Evolutionary conservation across 2,329 filamentous ascomycete genomes (phyloP), one percentile per base, ranked within the genome.

Genomic region (Graphilbum fragrans): DNA sequence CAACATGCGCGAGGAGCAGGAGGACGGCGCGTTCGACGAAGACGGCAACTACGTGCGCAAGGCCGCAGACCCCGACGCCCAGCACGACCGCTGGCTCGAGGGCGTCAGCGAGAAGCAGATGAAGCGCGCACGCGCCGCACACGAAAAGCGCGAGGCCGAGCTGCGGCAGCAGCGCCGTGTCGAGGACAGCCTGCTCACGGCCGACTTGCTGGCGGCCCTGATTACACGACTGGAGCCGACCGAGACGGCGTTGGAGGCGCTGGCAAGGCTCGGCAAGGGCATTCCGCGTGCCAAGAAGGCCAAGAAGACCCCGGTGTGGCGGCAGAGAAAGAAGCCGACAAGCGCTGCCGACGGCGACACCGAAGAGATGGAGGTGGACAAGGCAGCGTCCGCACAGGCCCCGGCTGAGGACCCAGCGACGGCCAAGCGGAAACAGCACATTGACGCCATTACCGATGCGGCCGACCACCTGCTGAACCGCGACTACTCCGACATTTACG

Each of bases 71-170:
- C 86, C 86, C 1, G 87, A 96, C 51, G 86, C 88, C 1, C 76
- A 84, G 20, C 87, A 98, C 58, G 92, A 98, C 62, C 74, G 74
- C 25, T 98, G 92, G 92, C 64, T 98, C 18, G 84, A 94, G 35
- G 92, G 92, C 0, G 66, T 95, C 18, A 92, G 82, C 50, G 95
- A 94, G 58, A 94, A 90, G 59, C 87, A 95, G 44, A 94, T 96
- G 70, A 84, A 79, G 56, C 80, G 77, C 47, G 92, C 92, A 0
- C 86, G 80, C 33, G 86, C 84, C 48, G 92, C 92, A 4, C 84
- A 92, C 42, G 83, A 94, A 53, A 86, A 81, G 62, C 74, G 88
- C 23, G 86, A 94, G 47, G 76, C 77, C 2, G 87, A 93, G 54
- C 70, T 78, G 40, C 74, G 82, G 44, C 71, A 79, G 53, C 77